Conservation (phyloP, 129 eudicot genomes). For the Solidago caesia region DNA sequence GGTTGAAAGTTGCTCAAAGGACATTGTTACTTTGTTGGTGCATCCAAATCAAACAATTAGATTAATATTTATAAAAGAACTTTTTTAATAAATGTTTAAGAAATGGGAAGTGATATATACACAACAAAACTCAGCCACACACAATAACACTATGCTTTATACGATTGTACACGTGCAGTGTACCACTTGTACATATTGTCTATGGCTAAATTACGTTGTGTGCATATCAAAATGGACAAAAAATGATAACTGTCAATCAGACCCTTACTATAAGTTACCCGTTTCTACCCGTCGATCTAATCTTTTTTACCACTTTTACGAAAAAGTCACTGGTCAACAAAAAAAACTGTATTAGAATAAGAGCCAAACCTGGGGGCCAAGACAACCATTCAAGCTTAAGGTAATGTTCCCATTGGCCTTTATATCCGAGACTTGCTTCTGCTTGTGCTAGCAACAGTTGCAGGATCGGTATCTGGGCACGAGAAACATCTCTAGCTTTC, state of each 20-base stretch:
- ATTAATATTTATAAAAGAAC: no score
- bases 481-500: constrained; percentile 62
- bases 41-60: no score
- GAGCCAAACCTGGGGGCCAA: constrained; percentile 84
- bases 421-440: constrained; percentile 88
- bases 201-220: not conserved
- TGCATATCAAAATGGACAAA: not conserved
- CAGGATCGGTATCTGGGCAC: constrained; percentile 53
- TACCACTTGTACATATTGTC: no score
- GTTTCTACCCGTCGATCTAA: not conserved
- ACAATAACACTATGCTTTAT: no score
- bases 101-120: no score
- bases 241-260: not conserved
- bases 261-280: not conserved
- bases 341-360: not conserved
- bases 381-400: constrained; percentile 74
- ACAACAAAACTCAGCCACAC: no score
- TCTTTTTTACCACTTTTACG: not conserved
- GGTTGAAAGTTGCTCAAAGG: not conserved
- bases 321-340: not conserved
- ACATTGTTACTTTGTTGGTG: no score
- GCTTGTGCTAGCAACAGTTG: constrained; percentile 81
- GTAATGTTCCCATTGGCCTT: constrained; percentile 67
- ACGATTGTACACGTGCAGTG: no score
- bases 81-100: no score